Base-by-base conservation (phyloP, 2,329 filamentous ascomycete species). In the Tetracladium maxilliforme region DNA sequence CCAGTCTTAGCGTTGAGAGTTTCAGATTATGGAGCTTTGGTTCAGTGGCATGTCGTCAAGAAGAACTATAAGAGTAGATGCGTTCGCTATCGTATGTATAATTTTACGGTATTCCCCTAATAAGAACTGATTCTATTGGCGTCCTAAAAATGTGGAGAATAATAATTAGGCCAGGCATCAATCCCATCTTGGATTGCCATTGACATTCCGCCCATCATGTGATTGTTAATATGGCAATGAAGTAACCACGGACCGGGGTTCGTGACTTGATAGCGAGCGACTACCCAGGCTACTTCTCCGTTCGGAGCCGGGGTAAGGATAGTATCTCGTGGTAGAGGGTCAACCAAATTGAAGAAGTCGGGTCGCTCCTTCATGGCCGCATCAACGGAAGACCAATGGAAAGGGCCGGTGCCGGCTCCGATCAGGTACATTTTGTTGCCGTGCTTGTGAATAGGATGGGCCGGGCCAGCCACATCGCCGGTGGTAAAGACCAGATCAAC, bases 151-250 rank as follows among this genome's bases (percentile, higher is more conserved):
- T n/a, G n/a, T n/a, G n/a, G n/a, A n/a, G n/a, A n/a, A n/a, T n/a
- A n/a, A n/a, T 49, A 35, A 12, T 46, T 36, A 2, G 56, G 56
- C 54, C 52, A 61, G 11, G 36, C 45, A 38, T 64, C 58, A 20
- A 59, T 40, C 0, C 58, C 58, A 36, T 64, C 59, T 12, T 63
- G 33, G 6, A 64, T 42, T 2, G 52, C 51, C 25, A 63, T 44
- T 1, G 49, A 49, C 57, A 64, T 63, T 0, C 56, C 58, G 1
- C 56, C 56, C 14, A 43, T 42, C 22, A 61, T 35, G 41, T 65
- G 59, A 6, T 46, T 50, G 32, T 58, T 47, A 11, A 63, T 53
- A 37, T 64, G 59, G 31, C 60, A 64, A 38, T 64, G 60, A 21
- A 65, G 33, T 24, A 64, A 37, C 29, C 51, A 63, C 1, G 56